phyloP scores from a whole-genome alignment of 2,329 filamentous ascomycete species.

The Rhinocladiella mackenziei region DNA sequence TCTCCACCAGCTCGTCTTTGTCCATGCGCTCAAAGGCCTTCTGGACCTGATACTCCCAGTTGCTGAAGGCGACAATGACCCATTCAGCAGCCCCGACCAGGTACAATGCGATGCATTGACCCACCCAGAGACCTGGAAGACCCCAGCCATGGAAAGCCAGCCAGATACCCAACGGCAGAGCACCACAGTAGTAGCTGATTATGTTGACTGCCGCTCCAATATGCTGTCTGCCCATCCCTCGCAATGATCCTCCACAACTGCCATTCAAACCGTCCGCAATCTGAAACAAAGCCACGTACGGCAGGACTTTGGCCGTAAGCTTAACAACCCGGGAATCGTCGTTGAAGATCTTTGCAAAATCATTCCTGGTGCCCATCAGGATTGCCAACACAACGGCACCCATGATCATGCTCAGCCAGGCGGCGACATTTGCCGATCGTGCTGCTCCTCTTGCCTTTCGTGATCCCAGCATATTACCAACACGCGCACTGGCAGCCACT shows the following conservation, averaged over 20 bases:
- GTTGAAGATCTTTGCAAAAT: constrained; percentile 77
- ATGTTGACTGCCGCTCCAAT: constrained; percentile 78
- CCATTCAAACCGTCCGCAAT: constrained; percentile 86
- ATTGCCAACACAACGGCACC: constrained; percentile 64
- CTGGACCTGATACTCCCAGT: constrained; percentile 70
- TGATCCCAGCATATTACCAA: constrained; percentile 76
- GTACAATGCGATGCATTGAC: constrained; percentile 76
- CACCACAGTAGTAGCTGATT: constrained; percentile 77
- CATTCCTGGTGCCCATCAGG: constrained; percentile 66
- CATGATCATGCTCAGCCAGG: constrained; percentile 65
- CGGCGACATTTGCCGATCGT: constrained; percentile 70
- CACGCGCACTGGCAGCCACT: constrained; percentile 70
- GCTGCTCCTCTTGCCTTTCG: constrained; percentile 62
- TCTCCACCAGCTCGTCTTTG: constrained; percentile 33
- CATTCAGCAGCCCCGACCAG: constrained; percentile 75
- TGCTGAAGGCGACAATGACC: constrained; percentile 70
- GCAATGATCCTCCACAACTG: constrained; percentile 72
- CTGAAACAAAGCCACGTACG: constrained; percentile 83
- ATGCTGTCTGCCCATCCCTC: constrained; percentile 84
- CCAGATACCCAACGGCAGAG: constrained; percentile 75
- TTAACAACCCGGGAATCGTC: constrained; percentile 67
- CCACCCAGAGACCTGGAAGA: constrained; percentile 73
- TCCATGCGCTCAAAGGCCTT: constrained; percentile 69
- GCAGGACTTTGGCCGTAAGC: constrained; percentile 75
- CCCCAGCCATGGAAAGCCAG: constrained; percentile 86